Conservation (phyloP, 163 green algal species). For the Coccomyxa subellipsoidea region DNA sequence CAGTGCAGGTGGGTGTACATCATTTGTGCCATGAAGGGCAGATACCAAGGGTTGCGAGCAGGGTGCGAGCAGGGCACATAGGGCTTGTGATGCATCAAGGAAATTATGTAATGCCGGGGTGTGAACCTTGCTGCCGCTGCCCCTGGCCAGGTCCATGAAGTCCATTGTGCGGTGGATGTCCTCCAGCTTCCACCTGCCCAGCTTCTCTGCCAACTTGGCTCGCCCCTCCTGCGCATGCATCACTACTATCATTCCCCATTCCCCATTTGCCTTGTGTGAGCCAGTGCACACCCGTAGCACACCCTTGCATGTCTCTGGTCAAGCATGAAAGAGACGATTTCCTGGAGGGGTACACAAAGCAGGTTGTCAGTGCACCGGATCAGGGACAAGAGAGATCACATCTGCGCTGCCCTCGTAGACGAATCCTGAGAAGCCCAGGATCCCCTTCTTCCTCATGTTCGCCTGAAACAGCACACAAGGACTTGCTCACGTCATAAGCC, state of each 20-base stretch:
- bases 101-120: background rate
- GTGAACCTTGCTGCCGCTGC: slow-evolving; percentile 20
- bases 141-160: slow-evolving; percentile 38
- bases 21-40: too few relatives aligned
- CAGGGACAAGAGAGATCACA: background rate
- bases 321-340: too few relatives aligned
- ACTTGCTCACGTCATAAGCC: too few relatives aligned
- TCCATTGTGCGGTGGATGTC: slow-evolving; percentile 42
- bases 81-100: too few relatives aligned
- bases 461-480: slow-evolving; percentile 24
- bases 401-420: slow-evolving; percentile 12
- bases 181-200: slow-evolving; percentile 41
- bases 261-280: too few relatives aligned
- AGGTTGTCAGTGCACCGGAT: too few relatives aligned
- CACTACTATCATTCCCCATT: too few relatives aligned
- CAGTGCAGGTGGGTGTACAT: background rate
- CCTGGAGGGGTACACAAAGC: too few relatives aligned
- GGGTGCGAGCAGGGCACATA: background rate
- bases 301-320: too few relatives aligned
- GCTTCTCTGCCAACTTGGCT: slow-evolving; percentile 19
- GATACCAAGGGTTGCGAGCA: too few relatives aligned
- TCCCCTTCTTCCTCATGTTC: slow-evolving; percentile 32
- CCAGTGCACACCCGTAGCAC: too few relatives aligned
- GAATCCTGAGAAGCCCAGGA: slow-evolving; percentile 47
- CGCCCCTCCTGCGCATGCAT: slow-evolving; percentile 30